Evolutionary conservation across 202 grass and related monocot genomes (phyloP), one percentile per base, ranked within the genome.

Genomic region (Schoenoplectus tabernaemontani): DNA sequence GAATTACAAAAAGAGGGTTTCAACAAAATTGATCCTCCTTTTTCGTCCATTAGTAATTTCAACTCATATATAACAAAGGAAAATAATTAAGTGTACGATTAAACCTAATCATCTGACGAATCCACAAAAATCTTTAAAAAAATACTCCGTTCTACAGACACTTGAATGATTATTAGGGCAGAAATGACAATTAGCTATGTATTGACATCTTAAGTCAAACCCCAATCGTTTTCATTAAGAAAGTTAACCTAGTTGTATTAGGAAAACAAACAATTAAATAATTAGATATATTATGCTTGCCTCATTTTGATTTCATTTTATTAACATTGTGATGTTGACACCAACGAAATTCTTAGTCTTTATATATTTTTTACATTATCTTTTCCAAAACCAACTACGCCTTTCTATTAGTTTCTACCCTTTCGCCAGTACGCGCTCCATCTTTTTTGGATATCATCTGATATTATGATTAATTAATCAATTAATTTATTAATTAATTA

Each of bases 281-380:
- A 38, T 64, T 65, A 48, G 9, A 47, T 59, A 34, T 57, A 23
- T 63, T 48, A 57, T 77, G 67, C 37, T 24, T 84, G 58, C 72
- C 44, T 60, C 44, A 59, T 16, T 63, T 88, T 90, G 87, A 93
- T 87, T 60, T 53, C 47, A 73, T 4, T 16, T 53, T 78, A 76
- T n/a, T 82, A 23, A 26, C 53, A 82, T 72, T 77, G 12, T 87
- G 91, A 93, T 88, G 85, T 59, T 76, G 88, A 93, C 85, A 82
- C 85, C 39, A 32, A 63, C 41, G 71, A 71, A 82, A 84, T 71
- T 61, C 51, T 22, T 44, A 46, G 41, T 65, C 41, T 47, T 68
- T 28, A n/a, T 39, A 63, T 81, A 51, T 36, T 62, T 7, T 7
- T 57, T 59, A 57, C 30, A 75, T 83, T 78, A 65, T 69, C 57